Conservation (phyloP, 257 asterid species). For the Solanum virginianum region DNA sequence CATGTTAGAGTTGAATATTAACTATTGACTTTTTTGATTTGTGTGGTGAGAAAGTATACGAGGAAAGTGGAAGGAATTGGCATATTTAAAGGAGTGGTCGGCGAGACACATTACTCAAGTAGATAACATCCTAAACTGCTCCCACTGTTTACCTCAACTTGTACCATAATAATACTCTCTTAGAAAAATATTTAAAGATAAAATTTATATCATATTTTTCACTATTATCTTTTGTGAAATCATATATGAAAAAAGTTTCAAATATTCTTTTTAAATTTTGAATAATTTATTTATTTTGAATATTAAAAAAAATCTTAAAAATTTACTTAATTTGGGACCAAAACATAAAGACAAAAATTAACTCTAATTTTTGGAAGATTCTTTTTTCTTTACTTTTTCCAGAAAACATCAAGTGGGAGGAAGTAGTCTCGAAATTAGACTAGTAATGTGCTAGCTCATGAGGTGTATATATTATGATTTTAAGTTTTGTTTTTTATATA, state of each 20-base stretch:
- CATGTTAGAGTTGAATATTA: neutral
- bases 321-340: too few species aligned
- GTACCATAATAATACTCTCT: neutral
- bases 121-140: neutral
- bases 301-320: too few species aligned
- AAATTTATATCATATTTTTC: too few species aligned
- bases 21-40: neutral
- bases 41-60: neutral
- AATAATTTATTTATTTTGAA: too few species aligned
- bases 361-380: neutral
- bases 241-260: too few species aligned
- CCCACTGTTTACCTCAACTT: neutral
- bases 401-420: neutral
- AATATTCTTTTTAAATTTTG: too few species aligned
- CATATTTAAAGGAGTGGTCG: neutral
- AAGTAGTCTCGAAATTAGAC: neutral
- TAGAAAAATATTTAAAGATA: too few species aligned
- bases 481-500: too few species aligned
- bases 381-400: neutral
- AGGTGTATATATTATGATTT: too few species aligned
- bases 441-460: neutral
- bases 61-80: neutral
- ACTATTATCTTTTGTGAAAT: rapidly evolving
- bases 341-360: neutral
- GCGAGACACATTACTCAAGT: neutral